phyloP scores from a whole-genome alignment of 495 filamentous ascomycete genomes.

The Tetracladium setigerum region DNA sequence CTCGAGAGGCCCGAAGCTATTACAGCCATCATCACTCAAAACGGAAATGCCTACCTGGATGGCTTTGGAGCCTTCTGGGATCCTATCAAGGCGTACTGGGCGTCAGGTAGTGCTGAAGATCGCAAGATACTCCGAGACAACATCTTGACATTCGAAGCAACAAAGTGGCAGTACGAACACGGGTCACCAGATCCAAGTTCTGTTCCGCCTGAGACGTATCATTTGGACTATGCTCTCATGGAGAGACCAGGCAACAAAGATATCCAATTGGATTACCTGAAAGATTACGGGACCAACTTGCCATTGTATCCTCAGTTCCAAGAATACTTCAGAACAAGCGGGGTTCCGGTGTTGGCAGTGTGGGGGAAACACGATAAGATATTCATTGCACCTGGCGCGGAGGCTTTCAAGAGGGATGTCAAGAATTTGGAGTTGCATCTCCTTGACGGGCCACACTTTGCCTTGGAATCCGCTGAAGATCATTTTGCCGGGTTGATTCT shows the following conservation, averaged over 20 bases:
- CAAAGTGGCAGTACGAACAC: constrained; percentile 45
- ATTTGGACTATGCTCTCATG: constrained; percentile 41
- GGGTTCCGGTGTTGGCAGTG: constrained; percentile 46
- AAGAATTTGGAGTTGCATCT: constrained; percentile 38
- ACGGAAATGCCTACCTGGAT: constrained; percentile 55
- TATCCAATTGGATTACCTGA: constrained; percentile 50
- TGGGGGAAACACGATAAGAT: constrained; percentile 56
- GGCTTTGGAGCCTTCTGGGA: constrained; percentile 53
- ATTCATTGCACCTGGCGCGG: constrained; percentile 48
- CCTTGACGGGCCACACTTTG: constrained; percentile 56
- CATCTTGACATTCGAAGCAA: constrained; percentile 37
- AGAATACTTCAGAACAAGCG: constrained; percentile 41
- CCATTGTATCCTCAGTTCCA: constrained; percentile 44
- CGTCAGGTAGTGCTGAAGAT: constrained; percentile 24
- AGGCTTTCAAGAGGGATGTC: constrained; percentile 50
- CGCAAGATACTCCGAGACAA: constrained; percentile 29
- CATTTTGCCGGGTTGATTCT: too few relatives aligned
- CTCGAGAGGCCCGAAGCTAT: constrained; percentile 37
- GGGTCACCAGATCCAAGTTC: constrained; percentile 29
- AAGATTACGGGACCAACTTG: constrained; percentile 44
- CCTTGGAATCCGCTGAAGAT: too few relatives aligned
- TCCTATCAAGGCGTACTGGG: constrained; percentile 40
- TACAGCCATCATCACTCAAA: constrained; percentile 48
- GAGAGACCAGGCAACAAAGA: constrained; percentile 42
- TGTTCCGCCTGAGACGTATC: constrained; percentile 41